Percentiles rank a stretch among this genome's conserved stretches.
phyloP scores from a whole-genome alignment of 2,329 filamentous ascomycete species.

The Byssoonygena ceratinophila region DNA sequence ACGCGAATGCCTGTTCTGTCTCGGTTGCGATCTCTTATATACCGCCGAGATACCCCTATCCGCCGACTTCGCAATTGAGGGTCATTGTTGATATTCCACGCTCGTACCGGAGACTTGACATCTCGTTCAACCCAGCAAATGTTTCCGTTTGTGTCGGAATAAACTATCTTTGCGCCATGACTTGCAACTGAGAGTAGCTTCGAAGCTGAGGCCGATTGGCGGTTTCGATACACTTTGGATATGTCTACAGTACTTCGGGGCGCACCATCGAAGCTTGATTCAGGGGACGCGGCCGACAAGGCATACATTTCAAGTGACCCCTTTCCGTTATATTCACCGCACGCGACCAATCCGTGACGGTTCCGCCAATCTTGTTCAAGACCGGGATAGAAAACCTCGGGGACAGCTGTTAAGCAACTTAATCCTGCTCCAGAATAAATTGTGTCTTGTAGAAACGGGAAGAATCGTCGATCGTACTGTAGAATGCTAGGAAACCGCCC shows the following conservation, averaged over 20 bases:
- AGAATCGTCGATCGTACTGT: slow-evolving; percentile 78
- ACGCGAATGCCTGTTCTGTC: not conserved
- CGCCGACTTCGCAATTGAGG: not conserved
- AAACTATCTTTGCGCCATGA: slow-evolving; percentile 72
- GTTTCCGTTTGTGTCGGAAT: slow-evolving; percentile 71
- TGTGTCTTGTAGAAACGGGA: slow-evolving; percentile 64
- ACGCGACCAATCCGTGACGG: slow-evolving; percentile 61
- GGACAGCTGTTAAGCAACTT: slow-evolving; percentile 59
- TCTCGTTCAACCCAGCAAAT: slow-evolving; percentile 89
- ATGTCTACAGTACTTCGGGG: not conserved
- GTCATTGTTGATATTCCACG: slow-evolving; percentile 46
- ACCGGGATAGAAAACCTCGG: slow-evolving; percentile 45
- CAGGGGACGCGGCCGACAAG: slow-evolving; percentile 19
- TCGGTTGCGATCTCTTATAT: slow-evolving; percentile 39
- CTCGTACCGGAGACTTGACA: slow-evolving; percentile 48
- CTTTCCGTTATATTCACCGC: slow-evolving; percentile 83
- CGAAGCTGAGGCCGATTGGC: slow-evolving; percentile 68
- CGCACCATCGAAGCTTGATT: not conserved
- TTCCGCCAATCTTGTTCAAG: slow-evolving; percentile 37
- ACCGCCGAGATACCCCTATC: not conserved
- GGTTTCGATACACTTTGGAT: slow-evolving; percentile 53
- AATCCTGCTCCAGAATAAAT: slow-evolving; percentile 76
- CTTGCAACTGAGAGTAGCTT: slow-evolving; percentile 71
- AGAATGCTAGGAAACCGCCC: slow-evolving; percentile 82
- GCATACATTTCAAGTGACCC: slow-evolving; percentile 78